Conservation (phyloP, 495 filamentous ascomycete species). For the Lindgomyces ingoldianus region DNA sequence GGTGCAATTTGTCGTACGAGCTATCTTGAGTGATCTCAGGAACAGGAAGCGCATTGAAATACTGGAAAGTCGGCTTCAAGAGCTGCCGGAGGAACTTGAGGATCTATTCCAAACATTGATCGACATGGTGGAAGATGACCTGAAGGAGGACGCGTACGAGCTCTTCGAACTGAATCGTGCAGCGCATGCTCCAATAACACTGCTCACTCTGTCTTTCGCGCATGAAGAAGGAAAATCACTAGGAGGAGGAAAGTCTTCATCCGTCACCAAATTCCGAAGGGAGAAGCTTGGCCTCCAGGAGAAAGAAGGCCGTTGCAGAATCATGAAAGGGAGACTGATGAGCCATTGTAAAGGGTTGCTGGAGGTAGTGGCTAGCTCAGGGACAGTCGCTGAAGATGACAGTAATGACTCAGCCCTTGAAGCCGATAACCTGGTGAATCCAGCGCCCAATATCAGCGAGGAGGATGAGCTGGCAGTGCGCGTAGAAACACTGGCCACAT, state of each 20-base stretch:
- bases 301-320: conserved; percentile 10
- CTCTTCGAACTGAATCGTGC: conserved; percentile 1
- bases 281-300: neutral
- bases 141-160: conserved; percentile 6
- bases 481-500: conserved; percentile 4
- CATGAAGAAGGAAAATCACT: conserved; percentile 1
- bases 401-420: neutral
- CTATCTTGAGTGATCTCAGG: conserved; percentile 11
- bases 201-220: conserved; percentile 3
- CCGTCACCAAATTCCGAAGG: neutral
- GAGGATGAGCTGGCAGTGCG: neutral
- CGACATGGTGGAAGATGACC: conserved; percentile 7
- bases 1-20: conserved; percentile 9
- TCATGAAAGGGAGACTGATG: conserved; percentile 9
- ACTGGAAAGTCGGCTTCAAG: neutral
- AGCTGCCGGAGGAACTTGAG: conserved; percentile 10
- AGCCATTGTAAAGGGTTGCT: conserved; percentile 15
- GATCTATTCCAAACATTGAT: conserved; percentile 2
- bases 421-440: neutral
- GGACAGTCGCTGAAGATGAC: neutral
- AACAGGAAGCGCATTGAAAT: conserved; percentile 1
- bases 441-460: neutral
- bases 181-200: neutral
- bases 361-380: conserved; percentile 4
- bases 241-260: neutral